Evolutionary conservation across 2,329 filamentous ascomycete genomes (phyloP).

Genomic region (Simplicillium aogashimaense): DNA sequence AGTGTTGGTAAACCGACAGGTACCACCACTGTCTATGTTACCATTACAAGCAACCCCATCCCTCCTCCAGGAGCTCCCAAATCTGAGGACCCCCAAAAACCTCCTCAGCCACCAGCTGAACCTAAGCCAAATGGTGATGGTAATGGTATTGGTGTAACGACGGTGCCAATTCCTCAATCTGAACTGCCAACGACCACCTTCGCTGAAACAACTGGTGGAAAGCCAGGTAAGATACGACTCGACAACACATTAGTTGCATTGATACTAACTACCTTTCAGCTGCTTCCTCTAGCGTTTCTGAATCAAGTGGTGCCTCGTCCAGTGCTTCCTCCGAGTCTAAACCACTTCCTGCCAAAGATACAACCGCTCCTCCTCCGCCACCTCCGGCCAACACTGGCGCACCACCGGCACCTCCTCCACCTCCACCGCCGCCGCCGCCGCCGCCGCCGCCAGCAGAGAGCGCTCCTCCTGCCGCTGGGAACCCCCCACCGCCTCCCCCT

Average conservation of each 20-base stretch:
- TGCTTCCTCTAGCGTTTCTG: background rate
- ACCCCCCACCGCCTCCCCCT: too few species aligned
- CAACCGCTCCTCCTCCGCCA: constrained; percentile 1
- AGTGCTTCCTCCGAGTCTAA: constrained; percentile 6
- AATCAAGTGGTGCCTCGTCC: background rate
- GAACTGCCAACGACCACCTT: constrained; percentile 19
- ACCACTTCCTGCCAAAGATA: constrained; percentile 1
- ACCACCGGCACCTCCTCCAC: background rate
- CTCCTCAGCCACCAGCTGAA: background rate
- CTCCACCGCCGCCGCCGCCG: too few species aligned
- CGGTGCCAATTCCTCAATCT: constrained; percentile 16
- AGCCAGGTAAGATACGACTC: background rate
- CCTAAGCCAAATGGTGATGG: constrained; percentile 10
- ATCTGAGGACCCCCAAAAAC: too few species aligned
- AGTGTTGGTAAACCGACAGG: background rate
- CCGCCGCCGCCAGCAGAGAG: too few species aligned
- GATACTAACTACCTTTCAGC: background rate
- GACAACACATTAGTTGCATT: constrained; percentile 8
- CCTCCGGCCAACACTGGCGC: background rate
- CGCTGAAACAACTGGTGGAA: background rate
- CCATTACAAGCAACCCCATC: background rate
- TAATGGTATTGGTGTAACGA: constrained; percentile 19
- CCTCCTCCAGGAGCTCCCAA: background rate
- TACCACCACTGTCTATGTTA: background rate
- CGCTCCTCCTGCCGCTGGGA: too few species aligned